phyloP scores from a whole-genome alignment of 2,329 filamentous ascomycete genomes.

The Fusarium sp. region DNA sequence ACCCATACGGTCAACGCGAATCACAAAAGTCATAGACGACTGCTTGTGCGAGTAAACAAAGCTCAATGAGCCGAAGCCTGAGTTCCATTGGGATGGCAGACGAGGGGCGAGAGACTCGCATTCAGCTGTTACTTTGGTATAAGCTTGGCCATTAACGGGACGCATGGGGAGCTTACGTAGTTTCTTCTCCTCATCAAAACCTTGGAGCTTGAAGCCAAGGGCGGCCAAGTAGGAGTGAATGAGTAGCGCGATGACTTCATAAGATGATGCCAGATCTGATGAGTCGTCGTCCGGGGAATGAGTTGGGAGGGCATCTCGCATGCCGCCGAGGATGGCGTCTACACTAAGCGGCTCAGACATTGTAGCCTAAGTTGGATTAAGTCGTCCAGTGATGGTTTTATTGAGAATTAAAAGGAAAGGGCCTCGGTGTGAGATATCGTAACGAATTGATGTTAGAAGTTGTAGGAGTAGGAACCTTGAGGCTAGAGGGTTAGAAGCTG shows the following conservation, averaged over 20 bases:
- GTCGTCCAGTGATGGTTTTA: not conserved
- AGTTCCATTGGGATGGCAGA: constrained; percentile 83
- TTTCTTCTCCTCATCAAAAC: constrained; percentile 83
- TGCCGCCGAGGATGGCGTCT: constrained; percentile 59
- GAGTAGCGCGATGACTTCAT: constrained; percentile 85
- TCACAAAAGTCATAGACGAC: constrained; percentile 82
- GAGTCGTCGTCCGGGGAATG: constrained; percentile 61
- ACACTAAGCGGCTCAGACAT: constrained; percentile 45
- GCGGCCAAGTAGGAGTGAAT: constrained; percentile 83
- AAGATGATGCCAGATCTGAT: constrained; percentile 74
- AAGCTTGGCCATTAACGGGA: constrained; percentile 8
- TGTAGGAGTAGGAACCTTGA: not conserved
- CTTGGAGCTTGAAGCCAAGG: constrained; percentile 81
- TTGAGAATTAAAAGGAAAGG: no score
- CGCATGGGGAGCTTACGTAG: constrained; percentile 62
- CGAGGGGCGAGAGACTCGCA: constrained; percentile 66
- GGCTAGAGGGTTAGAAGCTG: constrained; percentile 12
- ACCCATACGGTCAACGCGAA: constrained; percentile 85
- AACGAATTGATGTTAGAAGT: constrained; percentile 1
- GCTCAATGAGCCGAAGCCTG: constrained; percentile 72
- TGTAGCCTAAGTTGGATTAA: not conserved
- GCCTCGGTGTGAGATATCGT: not conserved
- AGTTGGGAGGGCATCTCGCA: constrained; percentile 68
- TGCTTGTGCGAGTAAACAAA: constrained; percentile 90
- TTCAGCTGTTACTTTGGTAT: constrained; percentile 46